phyloP scores from a whole-genome alignment of 169 alveolate genomes.

The Ichthyophthirius multifiliis region DNA sequence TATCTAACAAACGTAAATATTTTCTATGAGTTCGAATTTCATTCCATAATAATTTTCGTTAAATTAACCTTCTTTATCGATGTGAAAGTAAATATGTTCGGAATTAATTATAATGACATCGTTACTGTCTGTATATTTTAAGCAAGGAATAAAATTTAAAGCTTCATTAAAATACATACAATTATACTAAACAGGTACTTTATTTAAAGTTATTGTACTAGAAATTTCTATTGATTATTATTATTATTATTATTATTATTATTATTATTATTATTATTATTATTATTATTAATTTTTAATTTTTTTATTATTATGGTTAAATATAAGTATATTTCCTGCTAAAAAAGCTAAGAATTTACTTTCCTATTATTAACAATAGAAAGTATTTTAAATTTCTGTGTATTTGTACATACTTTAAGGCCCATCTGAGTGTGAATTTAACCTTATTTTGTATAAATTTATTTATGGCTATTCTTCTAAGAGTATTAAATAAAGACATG shows the following conservation, averaged over 20 bases:
- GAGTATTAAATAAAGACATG: neutral
- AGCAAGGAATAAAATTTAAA: neutral
- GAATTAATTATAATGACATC: neutral
- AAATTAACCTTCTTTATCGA: neutral
- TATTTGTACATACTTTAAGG: neutral
- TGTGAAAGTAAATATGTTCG: neutral
- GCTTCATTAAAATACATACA: neutral
- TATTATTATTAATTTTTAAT: too few species aligned
- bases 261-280: too few species aligned
- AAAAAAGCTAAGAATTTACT: neutral
- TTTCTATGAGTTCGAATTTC: neutral
- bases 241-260: too few species aligned
- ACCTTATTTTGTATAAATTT: neutral
- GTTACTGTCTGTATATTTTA: neutral
- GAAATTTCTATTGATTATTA: neutral
- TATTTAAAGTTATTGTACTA: neutral
- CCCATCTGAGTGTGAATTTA: neutral
- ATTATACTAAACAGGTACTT: neutral
- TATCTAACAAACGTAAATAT: neutral
- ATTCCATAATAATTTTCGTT: neutral
- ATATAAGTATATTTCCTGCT: neutral
- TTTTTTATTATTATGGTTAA: too few species aligned
- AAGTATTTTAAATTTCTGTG: neutral
- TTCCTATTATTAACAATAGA: neutral
- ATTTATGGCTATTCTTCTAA: neutral